A percentile compares a stretch with the other conserved stretches of the same genome.
Conservation (phyloP, 2,329 filamentous ascomycete species). For the Trichophyton schoenleinii region DNA sequence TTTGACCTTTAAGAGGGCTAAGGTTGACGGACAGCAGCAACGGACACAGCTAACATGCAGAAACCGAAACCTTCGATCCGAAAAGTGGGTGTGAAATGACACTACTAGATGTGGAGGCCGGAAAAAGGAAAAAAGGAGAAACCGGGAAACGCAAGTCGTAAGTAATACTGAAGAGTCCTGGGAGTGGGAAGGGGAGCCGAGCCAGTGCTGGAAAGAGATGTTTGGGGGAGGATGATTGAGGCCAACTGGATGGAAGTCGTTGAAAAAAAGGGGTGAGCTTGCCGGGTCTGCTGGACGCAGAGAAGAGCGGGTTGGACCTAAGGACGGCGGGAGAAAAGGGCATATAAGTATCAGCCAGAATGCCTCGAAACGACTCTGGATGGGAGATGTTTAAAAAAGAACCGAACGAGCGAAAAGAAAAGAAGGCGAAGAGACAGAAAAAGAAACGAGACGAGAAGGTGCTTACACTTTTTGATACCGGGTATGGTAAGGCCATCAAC, state of each 20-base stretch:
- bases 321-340: background rate
- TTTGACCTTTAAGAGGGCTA: background rate
- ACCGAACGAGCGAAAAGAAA: background rate
- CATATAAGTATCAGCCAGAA: background rate
- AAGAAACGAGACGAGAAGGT: background rate
- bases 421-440: background rate
- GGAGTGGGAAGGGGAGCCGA: no score
- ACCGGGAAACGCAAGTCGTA: background rate
- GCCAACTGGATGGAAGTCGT: no score
- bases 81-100: background rate
- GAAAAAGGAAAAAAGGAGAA: conserved; percentile 1
- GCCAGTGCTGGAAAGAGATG: background rate
- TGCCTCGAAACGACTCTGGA: background rate
- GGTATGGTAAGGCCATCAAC: conserved; percentile 1
- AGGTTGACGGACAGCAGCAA: conserved; percentile 2
- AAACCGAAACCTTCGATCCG: conserved; percentile 1
- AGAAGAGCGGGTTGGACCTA: background rate
- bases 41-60: background rate
- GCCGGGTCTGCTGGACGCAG: background rate
- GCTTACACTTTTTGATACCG: background rate
- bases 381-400: conserved; percentile 1
- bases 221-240: no score
- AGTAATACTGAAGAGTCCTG: background rate
- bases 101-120: background rate
- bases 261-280: no score